Percentiles rank a stretch among this genome's conserved stretches.
These are phyloP conservation scores for Papiliotrema terrestris DNA, from an alignment of 1,284 basidiomycete species.

Conservation along the genomic window DNA sequence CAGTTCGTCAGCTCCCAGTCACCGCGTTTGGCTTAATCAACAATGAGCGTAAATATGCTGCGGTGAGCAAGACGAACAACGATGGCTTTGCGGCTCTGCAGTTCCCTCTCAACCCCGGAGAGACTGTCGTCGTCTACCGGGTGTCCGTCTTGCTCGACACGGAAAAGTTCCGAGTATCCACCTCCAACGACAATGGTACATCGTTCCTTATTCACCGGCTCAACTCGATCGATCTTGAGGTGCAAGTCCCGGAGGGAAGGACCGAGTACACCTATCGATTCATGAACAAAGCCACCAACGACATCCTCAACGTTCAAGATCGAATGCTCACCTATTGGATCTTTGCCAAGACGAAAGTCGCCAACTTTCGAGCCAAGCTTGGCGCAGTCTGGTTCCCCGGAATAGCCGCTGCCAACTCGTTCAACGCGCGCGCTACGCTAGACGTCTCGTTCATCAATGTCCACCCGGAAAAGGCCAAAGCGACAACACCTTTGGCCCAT, in stretches of 20 bases:
- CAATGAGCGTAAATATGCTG: neutral
- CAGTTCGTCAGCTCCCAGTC: neutral
- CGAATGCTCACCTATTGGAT: neutral
- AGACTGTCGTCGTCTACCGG: neutral
- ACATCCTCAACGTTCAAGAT: neutral
- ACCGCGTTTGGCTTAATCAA: neutral
- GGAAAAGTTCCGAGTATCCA: neutral
- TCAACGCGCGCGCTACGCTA: neutral
- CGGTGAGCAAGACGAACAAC: neutral
- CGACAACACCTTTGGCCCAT: neutral
- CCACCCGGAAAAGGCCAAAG: neutral
- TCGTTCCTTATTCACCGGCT: neutral
- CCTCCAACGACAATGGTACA: neutral
- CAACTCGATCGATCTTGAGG: neutral
- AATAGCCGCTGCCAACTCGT: neutral
- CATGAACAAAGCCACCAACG: neutral
- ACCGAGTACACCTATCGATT: neutral
- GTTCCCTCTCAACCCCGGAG: neutral
- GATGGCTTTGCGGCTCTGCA: neutral
- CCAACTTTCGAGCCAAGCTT: neutral
- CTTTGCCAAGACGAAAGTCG: neutral
- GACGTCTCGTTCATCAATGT: neutral
- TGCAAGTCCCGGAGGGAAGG: neutral
- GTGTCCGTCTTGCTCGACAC: neutral
- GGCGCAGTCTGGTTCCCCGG: neutral